phyloP scores from a whole-genome alignment of 129 eudicot species.

The Centrapalus pauciflorus region DNA sequence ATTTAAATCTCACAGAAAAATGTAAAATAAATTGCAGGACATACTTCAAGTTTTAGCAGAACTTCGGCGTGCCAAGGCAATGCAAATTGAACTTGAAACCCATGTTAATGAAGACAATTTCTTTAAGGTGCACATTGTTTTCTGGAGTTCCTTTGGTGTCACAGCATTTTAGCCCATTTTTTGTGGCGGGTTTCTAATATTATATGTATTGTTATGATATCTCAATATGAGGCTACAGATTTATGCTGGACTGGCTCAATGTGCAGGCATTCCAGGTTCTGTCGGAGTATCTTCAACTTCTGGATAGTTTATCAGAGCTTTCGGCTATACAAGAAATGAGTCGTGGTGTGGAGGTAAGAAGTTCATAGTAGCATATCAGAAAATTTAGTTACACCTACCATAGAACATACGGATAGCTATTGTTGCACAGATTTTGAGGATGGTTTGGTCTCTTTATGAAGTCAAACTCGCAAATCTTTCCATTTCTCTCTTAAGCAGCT shows the following conservation, averaged over 20 bases:
- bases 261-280: slow-evolving; percentile 74
- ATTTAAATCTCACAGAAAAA: slow-evolving; percentile 13
- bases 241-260: slow-evolving; percentile 1
- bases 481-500: too few relatives aligned
- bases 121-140: slow-evolving; percentile 49
- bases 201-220: not conserved
- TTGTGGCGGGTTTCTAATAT: not conserved
- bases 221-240: not conserved
- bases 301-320: slow-evolving; percentile 62
- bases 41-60: slow-evolving; percentile 67
- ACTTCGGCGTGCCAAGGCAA: slow-evolving; percentile 68
- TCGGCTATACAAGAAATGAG: slow-evolving; percentile 76
- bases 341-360: slow-evolving; percentile 64
- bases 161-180: not conserved
- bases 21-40: slow-evolving; percentile 50
- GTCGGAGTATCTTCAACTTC: slow-evolving; percentile 66
- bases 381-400: too few relatives aligned
- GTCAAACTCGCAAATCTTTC: too few relatives aligned
- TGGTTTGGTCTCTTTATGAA: too few relatives aligned
- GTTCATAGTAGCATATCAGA: not conserved
- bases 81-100: slow-evolving; percentile 78
- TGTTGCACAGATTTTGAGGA: too few relatives aligned
- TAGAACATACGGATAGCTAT: too few relatives aligned
- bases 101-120: slow-evolving; percentile 82
- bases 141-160: not conserved